Evolutionary conservation across 1,139 yeast genomes (phyloP).

Genomic region (Yamadazyma pseudoaaseri): DNA sequence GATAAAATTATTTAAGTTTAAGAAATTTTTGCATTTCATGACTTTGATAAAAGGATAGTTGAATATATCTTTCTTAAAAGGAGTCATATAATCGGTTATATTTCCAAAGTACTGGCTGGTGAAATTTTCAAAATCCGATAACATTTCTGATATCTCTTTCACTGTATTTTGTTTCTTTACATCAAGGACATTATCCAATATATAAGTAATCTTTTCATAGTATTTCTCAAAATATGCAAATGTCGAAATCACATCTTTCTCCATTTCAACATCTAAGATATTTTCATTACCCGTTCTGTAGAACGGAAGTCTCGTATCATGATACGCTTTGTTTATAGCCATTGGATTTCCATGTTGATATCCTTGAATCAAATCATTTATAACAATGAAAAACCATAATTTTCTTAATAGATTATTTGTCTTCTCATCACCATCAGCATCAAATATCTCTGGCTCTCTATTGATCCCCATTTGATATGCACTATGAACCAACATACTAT

Average conservation of each 20-base stretch:
- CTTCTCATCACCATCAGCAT: conserved; percentile 24
- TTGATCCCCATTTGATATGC: conserved; percentile 47
- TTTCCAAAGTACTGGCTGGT: conserved; percentile 22
- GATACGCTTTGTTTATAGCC: conserved; percentile 16
- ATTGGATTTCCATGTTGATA: conserved; percentile 27
- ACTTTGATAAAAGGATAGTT: conserved; percentile 30
- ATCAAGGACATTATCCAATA: conserved; percentile 26
- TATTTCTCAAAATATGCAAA: conserved; percentile 26
- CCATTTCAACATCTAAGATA: conserved; percentile 26
- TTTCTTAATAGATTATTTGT: conserved; percentile 34
- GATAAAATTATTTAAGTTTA: conserved; percentile 30
- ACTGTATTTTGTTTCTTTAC: conserved; percentile 20
- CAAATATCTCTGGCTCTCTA: conserved; percentile 41
- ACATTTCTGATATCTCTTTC: conserved; percentile 19
- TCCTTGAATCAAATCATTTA: conserved; percentile 23
- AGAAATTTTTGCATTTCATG: conserved; percentile 29
- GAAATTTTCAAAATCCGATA: conserved; percentile 30
- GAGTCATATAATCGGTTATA: conserved; percentile 22
- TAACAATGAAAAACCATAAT: conserved; percentile 31
- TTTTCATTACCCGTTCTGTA: conserved; percentile 22
- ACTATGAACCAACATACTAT: conserved; percentile 40
- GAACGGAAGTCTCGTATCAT: conserved; percentile 23
- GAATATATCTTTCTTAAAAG: conserved; percentile 23
- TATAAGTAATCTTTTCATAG: conserved; percentile 18
- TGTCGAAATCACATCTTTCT: conserved; percentile 19